Evolutionary conservation across 1,139 yeast genomes (phyloP).

Genomic region (Candida gigantensis): DNA sequence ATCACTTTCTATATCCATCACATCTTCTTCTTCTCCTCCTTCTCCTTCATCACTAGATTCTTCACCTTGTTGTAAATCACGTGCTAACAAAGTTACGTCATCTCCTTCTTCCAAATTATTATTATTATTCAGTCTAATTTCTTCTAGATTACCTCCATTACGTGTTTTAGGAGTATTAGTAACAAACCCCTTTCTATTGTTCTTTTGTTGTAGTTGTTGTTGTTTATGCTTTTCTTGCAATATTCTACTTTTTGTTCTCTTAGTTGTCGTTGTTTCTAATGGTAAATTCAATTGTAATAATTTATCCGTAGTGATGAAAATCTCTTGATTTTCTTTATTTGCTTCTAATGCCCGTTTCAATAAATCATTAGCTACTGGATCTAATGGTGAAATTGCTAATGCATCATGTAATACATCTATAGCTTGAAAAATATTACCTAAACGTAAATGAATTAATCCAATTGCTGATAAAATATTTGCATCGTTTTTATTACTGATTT

Average conservation of each 20-base stretch:
- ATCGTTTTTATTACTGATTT: conserved; percentile 65
- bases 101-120: conserved; percentile 11
- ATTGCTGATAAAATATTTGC: conserved; percentile 79
- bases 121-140: background rate
- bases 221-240: background rate
- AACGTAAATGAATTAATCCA: conserved; percentile 77
- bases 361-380: conserved; percentile 82
- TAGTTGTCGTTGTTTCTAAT: conserved; percentile 12
- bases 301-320: conserved; percentile 24
- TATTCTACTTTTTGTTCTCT: background rate
- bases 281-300: conserved; percentile 22
- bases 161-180: background rate
- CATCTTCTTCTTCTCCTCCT: conserved; percentile 54
- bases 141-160: background rate
- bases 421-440: conserved; percentile 65
- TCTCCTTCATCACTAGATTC: conserved; percentile 55
- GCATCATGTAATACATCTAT: conserved; percentile 81
- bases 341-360: conserved; percentile 78
- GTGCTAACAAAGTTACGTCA: conserved; percentile 38
- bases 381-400: conserved; percentile 74
- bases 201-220: no score
- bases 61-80: conserved; percentile 51
- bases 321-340: conserved; percentile 40
- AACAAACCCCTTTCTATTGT: no score
- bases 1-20: conserved; percentile 68